A percentile compares a stretch with the other conserved stretches of the same genome.
These are phyloP conservation scores for Mycena haematopus DNA, from an alignment of 768 basidiomycete genomes.

Conservation along the genomic window DNA sequence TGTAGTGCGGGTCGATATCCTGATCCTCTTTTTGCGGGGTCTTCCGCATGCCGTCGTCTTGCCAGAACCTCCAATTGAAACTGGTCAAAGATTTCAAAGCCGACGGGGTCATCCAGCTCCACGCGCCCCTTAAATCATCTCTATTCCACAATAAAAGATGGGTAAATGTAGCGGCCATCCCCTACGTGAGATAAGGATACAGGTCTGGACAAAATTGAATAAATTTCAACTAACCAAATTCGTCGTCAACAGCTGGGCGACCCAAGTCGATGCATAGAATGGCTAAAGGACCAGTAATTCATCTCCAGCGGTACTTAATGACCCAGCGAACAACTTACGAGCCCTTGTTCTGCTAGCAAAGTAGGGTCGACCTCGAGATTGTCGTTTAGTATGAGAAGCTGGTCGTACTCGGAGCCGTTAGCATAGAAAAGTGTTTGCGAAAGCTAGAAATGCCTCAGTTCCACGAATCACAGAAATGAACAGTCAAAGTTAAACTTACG, in stretches of 20 bases:
- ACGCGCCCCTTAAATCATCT: conserved; percentile 47
- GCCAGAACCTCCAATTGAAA: conserved; percentile 52
- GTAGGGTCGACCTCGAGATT: conserved; percentile 50
- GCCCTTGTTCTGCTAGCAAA: conserved; percentile 47
- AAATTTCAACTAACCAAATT: conserved; percentile 38
- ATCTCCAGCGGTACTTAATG: too few relatives aligned
- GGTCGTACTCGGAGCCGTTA: conserved; percentile 55
- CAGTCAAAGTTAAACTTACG: conserved; percentile 29
- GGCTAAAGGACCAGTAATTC: conserved; percentile 38
- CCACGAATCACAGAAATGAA: conserved; percentile 26
- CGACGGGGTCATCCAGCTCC: conserved; percentile 52
- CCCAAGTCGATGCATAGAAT: conserved; percentile 55
- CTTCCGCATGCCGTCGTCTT: conserved; percentile 48
- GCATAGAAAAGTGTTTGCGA: conserved; percentile 57
- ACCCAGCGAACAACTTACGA: conserved; percentile 36
- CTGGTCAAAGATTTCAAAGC: conserved; percentile 42
- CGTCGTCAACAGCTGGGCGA: conserved; percentile 48
- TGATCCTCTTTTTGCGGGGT: conserved; percentile 32
- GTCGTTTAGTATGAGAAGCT: conserved; percentile 52
- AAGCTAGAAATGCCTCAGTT: conserved; percentile 45
- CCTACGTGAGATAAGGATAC: conserved; percentile 25
- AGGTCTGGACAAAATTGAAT: neutral
- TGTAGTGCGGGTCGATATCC: conserved; percentile 55
- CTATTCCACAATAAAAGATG: conserved; percentile 55
- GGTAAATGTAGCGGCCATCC: conserved; percentile 56